Conservation (phyloP, 2,329 filamentous ascomycete species). For the Claviceps digitariae region DNA sequence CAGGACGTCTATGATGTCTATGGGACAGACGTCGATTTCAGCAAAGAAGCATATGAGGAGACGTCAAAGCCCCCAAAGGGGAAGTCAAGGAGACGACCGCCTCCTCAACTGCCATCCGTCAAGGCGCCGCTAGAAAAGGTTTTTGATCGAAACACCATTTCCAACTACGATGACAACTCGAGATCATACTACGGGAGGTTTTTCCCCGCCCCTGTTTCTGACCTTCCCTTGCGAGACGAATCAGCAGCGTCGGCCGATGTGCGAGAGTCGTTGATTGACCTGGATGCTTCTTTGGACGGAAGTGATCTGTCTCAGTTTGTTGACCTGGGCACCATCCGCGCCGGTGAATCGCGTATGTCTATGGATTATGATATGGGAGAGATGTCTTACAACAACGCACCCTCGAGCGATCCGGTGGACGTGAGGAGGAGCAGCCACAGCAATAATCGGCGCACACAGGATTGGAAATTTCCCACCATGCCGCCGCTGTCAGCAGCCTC, state of each 20-base stretch:
- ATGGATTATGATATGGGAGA: conserved; percentile 37
- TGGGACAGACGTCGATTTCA: conserved; percentile 43
- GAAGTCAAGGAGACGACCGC: conserved; percentile 41
- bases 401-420: conserved; percentile 45
- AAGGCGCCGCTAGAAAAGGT: conserved; percentile 49
- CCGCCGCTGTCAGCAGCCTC: conserved; percentile 33
- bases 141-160: conserved; percentile 52
- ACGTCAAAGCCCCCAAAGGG: conserved; percentile 38
- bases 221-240: conserved; percentile 46
- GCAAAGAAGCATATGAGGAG: conserved; percentile 29
- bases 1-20: conserved; percentile 50
- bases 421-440: conserved; percentile 31
- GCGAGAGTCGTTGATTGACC: conserved; percentile 51
- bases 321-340: conserved; percentile 47
- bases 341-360: conserved; percentile 31
- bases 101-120: conserved; percentile 42
- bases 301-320: conserved; percentile 43
- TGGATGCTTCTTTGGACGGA: conserved; percentile 45
- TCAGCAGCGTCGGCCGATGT: conserved; percentile 34
- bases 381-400: conserved; percentile 30
- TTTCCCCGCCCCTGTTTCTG: conserved; percentile 30
- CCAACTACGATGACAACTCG: conserved; percentile 51
- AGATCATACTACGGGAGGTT: conserved; percentile 42
- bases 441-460: conserved; percentile 35
- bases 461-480: conserved; percentile 46